Percentiles rank a stretch among this genome's conserved stretches.
Conservation (phyloP, 257 asterid genomes). For the Scutellaria galericulata region DNA sequence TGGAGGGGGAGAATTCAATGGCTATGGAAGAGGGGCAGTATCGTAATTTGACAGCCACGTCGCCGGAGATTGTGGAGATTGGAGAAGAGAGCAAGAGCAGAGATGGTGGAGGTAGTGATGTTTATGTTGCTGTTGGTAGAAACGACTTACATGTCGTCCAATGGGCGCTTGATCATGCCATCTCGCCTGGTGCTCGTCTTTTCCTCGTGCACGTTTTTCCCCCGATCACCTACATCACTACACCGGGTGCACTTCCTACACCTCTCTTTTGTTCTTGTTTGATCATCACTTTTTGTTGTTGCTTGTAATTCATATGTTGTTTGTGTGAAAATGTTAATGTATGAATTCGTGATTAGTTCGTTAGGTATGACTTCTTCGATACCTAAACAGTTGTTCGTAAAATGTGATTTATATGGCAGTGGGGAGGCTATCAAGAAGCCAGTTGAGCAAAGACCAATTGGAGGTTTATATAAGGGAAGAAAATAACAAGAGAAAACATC, state of each 20-base stretch:
- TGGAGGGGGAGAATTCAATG: conserved; percentile 37
- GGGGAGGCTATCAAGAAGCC: conserved; percentile 81
- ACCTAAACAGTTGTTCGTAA: neutral
- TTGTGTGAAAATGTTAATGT: too few species aligned
- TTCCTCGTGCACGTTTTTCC: conserved; percentile 68
- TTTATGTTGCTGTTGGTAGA: conserved; percentile 77
- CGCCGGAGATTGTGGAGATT: conserved; percentile 78
- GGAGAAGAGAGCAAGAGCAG: conserved; percentile 58
- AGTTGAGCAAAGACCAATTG: conserved; percentile 65
- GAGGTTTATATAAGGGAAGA: conserved; percentile 69
- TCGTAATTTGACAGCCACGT: conserved; percentile 42
- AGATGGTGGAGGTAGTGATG: conserved; percentile 51
- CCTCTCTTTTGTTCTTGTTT: conserved; percentile 15
- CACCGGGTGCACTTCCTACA: conserved; percentile 58
- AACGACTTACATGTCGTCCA: conserved; percentile 67
- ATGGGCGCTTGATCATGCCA: conserved; percentile 73
- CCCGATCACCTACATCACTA: conserved; percentile 58
- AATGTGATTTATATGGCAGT: conserved; percentile 42
- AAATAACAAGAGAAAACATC: conserved; percentile 60
- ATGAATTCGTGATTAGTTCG: too few species aligned
- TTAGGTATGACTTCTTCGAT: neutral
- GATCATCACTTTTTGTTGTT: neutral
- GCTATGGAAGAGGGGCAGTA: conserved; percentile 41
- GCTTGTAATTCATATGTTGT: too few species aligned
- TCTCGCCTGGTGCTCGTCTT: conserved; percentile 56